Conservation (phyloP, 169 alveolate species). For the Plasmodium billcollinsi region DNA sequence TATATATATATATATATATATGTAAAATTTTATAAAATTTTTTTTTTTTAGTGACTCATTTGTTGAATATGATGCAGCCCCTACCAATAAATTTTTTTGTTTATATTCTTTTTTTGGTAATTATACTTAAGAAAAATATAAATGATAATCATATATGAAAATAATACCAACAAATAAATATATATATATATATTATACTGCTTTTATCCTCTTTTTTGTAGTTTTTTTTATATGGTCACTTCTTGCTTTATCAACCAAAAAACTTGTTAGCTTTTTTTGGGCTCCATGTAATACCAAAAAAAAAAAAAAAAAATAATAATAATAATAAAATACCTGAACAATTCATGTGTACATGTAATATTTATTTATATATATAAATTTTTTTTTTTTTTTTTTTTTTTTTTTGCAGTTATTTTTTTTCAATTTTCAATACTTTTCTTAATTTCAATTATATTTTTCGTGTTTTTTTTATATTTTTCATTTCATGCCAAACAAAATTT, state of each 20-base stretch:
- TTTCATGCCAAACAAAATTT: slow-evolving; percentile 59
- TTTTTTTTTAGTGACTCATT: slow-evolving; percentile 20
- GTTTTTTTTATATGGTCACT: slow-evolving; percentile 38
- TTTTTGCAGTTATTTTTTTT: slow-evolving; percentile 28
- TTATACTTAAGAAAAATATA: background rate
- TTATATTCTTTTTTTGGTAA: slow-evolving; percentile 30
- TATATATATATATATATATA: background rate
- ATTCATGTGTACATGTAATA: no score
- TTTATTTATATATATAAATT: no score
- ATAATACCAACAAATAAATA: background rate
- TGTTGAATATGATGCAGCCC: slow-evolving; percentile 43
- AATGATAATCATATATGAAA: background rate
- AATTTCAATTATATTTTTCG: background rate
- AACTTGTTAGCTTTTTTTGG: slow-evolving; percentile 18
- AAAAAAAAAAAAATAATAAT: background rate
- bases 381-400: slow-evolving; percentile 2
- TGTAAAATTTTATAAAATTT: background rate
- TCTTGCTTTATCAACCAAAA: slow-evolving; percentile 10
- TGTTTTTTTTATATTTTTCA: slow-evolving; percentile 12
- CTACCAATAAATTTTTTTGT: slow-evolving; percentile 35
- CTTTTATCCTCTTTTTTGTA: background rate
- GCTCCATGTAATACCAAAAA: slow-evolving; percentile 18
- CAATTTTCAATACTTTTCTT: slow-evolving; percentile 17
- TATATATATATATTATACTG: background rate
- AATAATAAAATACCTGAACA: background rate